These are phyloP conservation scores for Cystobasidium tubakii DNA, from an alignment of 768 basidiomycete species.

Conservation along the genomic window DNA sequence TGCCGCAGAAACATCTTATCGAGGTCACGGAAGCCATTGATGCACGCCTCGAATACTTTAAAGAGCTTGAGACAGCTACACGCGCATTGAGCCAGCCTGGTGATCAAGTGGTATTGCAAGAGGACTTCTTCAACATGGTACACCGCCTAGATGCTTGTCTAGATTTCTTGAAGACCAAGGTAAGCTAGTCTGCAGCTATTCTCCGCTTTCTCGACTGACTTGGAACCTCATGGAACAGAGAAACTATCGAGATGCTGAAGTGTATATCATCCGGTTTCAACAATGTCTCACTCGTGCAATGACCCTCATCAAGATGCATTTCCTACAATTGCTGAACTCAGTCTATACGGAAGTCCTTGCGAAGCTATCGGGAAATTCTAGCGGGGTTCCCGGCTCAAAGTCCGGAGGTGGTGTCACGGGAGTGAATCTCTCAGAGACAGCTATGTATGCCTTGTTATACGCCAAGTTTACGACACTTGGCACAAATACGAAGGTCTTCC, in stretches of 20 bases:
- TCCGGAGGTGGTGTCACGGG: not conserved
- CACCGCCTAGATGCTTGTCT: constrained; percentile 91
- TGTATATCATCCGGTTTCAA: constrained; percentile 92
- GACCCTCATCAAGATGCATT: constrained; percentile 97
- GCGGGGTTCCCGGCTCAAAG: not conserved
- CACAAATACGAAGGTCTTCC: constrained; percentile 64
- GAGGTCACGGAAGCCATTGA: constrained; percentile 77
- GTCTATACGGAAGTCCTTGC: constrained; percentile 71
- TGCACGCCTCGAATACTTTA: constrained; percentile 79
- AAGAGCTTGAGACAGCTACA: constrained; percentile 85
- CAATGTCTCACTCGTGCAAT: constrained; percentile 97
- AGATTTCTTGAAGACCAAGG: constrained; percentile 78
- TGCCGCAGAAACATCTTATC: constrained; percentile 64
- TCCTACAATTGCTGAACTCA: constrained; percentile 73
- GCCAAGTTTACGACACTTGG: constrained; percentile 75
- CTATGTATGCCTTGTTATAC: constrained; percentile 73
- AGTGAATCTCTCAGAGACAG: constrained; percentile 57
- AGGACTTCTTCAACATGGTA: constrained; percentile 92
- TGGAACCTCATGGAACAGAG: constrained; percentile 55
- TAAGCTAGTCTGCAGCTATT: constrained; percentile 52
- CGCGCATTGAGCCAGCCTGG: constrained; percentile 91
- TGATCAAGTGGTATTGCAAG: constrained; percentile 78
- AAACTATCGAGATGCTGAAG: constrained; percentile 82
- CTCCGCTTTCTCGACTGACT: not conserved
- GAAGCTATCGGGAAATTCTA: constrained; percentile 51